Evolutionary conservation across 148 eudicot species (phyloP), one percentile per base, ranked within the genome.

Genomic region (Rhododendron simsii): DNA sequence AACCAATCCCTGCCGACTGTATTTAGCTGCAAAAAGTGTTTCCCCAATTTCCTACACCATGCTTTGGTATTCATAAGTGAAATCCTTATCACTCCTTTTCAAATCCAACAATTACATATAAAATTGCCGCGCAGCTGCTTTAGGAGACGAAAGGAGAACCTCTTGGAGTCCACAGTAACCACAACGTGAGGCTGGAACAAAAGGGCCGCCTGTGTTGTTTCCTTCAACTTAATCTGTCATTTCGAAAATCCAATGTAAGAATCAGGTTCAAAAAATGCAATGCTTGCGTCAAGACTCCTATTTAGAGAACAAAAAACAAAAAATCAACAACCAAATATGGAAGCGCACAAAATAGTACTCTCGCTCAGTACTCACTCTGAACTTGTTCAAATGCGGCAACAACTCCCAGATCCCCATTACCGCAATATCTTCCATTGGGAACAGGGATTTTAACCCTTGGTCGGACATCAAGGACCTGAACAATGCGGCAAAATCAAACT

Each of bases 341-440:
- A 65, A 75, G 81, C 39, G 48, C 63, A 48, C 23, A 71, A 50
- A 47, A 50, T 53, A 11, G 57, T 47, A 35, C 35, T 59, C 8
- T 53, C 41, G 7, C 80, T 81, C 67, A 78, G 69, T 61, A 87
- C 98, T 84, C 89, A 95, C 99, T 90, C 96, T 90, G 75, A 96
- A 91, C 84, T 85, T 92, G 67, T 89, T 88, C 83, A 96, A 92
- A 92, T 97, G 98, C 6, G 98, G 98, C 90, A 97, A 86, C 87
- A 97, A 83, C 91, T 97, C 99, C 99, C 96, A 95, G 51, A 95
- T 92, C 67, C 99, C 99, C 99, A 97, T 97, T 9, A 97, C 96
- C 48, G 98, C 89, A 86, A 97, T 93, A 89, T 97, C 98, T 84
- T 97, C 99, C 87, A 97, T 95, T 30, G 96, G 98, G 82, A 95